Evolutionary conservation across 2,329 filamentous ascomycete species (phyloP), one percentile per base, ranked within the genome.

Genomic region (Aspergillus latus): DNA sequence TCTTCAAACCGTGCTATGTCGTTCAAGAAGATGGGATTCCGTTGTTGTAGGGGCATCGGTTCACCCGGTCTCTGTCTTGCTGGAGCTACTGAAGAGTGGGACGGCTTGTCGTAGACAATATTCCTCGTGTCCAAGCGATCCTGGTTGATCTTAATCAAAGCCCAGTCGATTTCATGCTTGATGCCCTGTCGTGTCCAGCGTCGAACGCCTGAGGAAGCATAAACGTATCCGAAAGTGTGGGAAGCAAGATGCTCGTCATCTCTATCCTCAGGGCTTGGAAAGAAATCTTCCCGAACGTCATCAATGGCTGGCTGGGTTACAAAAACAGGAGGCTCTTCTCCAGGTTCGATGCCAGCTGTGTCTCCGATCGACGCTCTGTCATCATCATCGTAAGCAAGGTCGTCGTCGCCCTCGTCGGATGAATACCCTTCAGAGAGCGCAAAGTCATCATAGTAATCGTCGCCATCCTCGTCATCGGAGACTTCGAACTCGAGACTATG

Each of bases 161-260:
- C 92, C 93, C 93, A 97, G 72, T 97, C 93, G 44, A 97, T 92
- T 72, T 97, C 93, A 70, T 97, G 93, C 5, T 90, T 80, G 26
- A 95, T 77, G 4, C 88, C 86, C 59, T 88, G 81, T 57, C 87
- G 82, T 50, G 79, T 82, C 69, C 89, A 87, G 30, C 93, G 85
- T 4, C 91, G 86, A 57, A 97, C 88, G 5, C 93, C 93, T 21
- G 92, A 96, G 0, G 91, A 95, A 0, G 93, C 93, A 66, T 95
- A 91, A 3, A 97, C 80, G 66, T 91, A 86, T 2, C 93, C 93
- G 1, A 97, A 80, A 11, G 86, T 84, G 66, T 89, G 94, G 0
- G 87, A 90, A 44, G 89, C 85, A 0, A 97, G 80, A 62, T 97
- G 88, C 57, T 97, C 93, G 68, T 88, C 84, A 65, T 88, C 84